These are phyloP conservation scores for Boletus fagicola DNA, from an alignment of 768 basidiomycete species.

Conservation along the genomic window DNA sequence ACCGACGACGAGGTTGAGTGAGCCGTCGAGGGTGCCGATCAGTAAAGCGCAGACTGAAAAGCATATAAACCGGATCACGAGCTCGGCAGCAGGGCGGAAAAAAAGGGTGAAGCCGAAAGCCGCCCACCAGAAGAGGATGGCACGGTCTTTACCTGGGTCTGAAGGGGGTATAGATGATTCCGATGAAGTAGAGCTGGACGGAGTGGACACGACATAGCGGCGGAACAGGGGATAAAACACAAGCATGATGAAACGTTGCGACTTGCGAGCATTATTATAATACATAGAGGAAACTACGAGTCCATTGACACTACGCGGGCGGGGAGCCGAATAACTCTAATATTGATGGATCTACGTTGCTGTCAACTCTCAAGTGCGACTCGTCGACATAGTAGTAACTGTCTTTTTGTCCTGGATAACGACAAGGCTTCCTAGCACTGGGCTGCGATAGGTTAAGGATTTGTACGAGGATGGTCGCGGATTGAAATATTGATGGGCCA, in stretches of 20 bases:
- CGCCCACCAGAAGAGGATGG: slow-evolving; percentile 11
- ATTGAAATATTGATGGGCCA: background rate
- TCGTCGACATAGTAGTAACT: background rate
- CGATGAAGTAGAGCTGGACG: background rate
- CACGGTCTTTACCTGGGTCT: slow-evolving; percentile 4
- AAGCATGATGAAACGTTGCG: slow-evolving; percentile 10
- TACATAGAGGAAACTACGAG: no score
- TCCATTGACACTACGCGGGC: background rate
- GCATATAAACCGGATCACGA: slow-evolving; percentile 9
- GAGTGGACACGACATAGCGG: background rate
- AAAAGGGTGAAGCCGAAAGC: slow-evolving; percentile 13
- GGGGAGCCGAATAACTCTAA: background rate
- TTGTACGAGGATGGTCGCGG: background rate
- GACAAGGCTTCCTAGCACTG: background rate
- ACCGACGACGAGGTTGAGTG: slow-evolving; percentile 11
- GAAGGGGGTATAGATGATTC: background rate
- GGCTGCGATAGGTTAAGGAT: background rate
- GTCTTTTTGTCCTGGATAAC: background rate
- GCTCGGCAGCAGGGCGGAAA: slow-evolving; percentile 6
- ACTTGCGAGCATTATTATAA: background rate
- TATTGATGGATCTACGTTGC: no score
- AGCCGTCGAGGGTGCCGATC: slow-evolving; percentile 6
- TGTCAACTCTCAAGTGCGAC: background rate
- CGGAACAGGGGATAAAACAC: slow-evolving; percentile 8
- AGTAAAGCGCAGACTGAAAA: slow-evolving; percentile 4